Evolutionary conservation across 164 flowering plant genomes (phyloP), one percentile per base, ranked within the genome.

Genomic region (Aristolochia californica): DNA sequence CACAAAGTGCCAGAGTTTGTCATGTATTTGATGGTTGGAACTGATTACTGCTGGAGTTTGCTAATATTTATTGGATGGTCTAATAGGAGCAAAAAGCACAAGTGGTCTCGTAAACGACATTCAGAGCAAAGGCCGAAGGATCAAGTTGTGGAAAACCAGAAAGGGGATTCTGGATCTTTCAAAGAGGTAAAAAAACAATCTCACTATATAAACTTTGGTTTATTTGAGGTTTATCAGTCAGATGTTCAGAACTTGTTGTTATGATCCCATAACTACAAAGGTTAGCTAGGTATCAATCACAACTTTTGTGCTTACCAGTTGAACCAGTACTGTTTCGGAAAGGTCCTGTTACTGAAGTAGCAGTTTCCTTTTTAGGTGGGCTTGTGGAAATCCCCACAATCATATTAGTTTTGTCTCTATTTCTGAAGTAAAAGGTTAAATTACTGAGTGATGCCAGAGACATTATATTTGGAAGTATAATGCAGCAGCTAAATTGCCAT

Each of bases 161-260:
- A 55, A 66, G 70, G 51, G 40, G 66, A 71, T 25, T 56, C 66
- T 45, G 80, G 56, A 60, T 61, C 76, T 58, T 75, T 76, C 23
- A 78, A 56, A 51, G 74, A 78, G 79, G 82, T 77, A 66, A 4
- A 40, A 1, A 12, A 17, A n/a, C 43, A 22, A n/a, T 23, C 15
- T 23, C 26, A 26, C 23, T 23, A 5, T 23, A 47, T 49, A 25
- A 49, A 9, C 24, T 20, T 22, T 49, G 21, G 12, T 22, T 50
- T 4, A 3, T 50, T 23, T 16, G 22, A 48, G 22, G 7, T 48
- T 5, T 22, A 48, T 4, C 20, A 17, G 51, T 48, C 5, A 22
- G 2, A 12, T 18, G 7, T 16, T 18, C 5, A 48, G 10, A 2
- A 22, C 23, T n/a, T 48, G 11, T 13, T 44, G 47, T 14, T 44